phyloP scores from a whole-genome alignment of 2,329 filamentous ascomycete species.

The Botryotinia narcissicola region DNA sequence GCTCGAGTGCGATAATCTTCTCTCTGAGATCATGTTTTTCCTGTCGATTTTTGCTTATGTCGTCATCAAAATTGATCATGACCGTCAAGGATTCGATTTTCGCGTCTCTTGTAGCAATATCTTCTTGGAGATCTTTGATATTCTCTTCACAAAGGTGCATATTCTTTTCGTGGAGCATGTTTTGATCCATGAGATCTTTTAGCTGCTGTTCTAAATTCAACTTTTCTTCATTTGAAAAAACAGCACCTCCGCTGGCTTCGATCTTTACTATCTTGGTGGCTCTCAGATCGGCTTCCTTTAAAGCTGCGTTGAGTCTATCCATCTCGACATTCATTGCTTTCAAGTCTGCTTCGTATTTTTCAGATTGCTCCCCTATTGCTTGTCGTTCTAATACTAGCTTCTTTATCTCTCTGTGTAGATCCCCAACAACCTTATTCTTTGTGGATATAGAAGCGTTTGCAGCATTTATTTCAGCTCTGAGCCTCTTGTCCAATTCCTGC shows the following conservation, averaged over 20 bases:
- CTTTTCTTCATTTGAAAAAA: background rate
- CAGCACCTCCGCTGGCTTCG: background rate
- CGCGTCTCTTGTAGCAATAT: background rate
- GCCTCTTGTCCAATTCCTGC: background rate
- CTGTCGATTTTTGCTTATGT: conserved; percentile 1
- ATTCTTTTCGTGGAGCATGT: background rate
- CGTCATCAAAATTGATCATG: background rate
- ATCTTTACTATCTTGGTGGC: background rate
- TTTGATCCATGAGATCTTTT: background rate
- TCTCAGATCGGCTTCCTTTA: background rate
- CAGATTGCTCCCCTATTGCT: too few relatives aligned
- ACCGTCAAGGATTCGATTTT: background rate
- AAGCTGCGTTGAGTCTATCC: background rate
- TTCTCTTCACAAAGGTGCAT: background rate
- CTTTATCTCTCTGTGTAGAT: background rate
- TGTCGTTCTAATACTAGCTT: background rate
- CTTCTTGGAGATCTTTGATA: background rate
- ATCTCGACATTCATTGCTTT: background rate
- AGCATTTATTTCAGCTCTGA: background rate
- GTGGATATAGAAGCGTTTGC: background rate
- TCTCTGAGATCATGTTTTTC: conserved; percentile 10
- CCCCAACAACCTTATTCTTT: background rate
- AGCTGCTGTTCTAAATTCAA: background rate
- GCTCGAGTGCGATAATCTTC: background rate
- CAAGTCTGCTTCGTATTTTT: background rate